Evolutionary conservation across 2,329 filamentous ascomycete species (phyloP).

Genomic region (Aspergillus spinulosporus): DNA sequence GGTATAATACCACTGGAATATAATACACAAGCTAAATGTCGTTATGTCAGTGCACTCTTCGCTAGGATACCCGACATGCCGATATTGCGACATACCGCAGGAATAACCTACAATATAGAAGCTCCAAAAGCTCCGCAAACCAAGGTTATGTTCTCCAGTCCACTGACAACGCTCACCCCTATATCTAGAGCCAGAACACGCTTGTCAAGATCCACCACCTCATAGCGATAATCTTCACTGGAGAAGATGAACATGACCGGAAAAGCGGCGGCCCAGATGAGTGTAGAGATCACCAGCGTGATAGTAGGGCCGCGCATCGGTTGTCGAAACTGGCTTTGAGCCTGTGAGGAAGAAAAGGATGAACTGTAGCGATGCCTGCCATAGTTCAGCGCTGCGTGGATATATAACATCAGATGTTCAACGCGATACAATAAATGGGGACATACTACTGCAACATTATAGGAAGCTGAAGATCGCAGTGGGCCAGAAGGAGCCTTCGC

Average conservation of each 20-base stretch:
- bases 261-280: slow-evolving; percentile 7
- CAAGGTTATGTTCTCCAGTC: not conserved
- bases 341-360: slow-evolving; percentile 1
- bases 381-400: not conserved
- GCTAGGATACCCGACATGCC: not conserved
- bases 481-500: slow-evolving; percentile 4
- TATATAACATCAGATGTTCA: not conserved
- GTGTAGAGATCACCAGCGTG: not conserved
- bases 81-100: not conserved
- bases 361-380: not conserved
- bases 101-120: not conserved
- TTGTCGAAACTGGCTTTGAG: slow-evolving; percentile 4
- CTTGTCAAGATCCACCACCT: not conserved
- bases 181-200: not conserved
- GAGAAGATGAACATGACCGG: slow-evolving; percentile 1
- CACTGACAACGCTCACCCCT: not conserved
- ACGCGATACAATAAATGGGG: not conserved
- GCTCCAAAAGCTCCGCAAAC: not conserved
- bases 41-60: not conserved
- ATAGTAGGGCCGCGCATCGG: slow-evolving; percentile 5
- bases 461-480: slow-evolving; percentile 4
- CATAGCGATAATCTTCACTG: not conserved
- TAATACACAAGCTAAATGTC: not conserved
- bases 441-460: slow-evolving; percentile 9
- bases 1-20: slow-evolving; percentile 10